Evolutionary conservation across 441 rosid genomes (phyloP), one percentile per base, ranked within the genome.

Genomic region (Hypseocharis bilobata): DNA sequence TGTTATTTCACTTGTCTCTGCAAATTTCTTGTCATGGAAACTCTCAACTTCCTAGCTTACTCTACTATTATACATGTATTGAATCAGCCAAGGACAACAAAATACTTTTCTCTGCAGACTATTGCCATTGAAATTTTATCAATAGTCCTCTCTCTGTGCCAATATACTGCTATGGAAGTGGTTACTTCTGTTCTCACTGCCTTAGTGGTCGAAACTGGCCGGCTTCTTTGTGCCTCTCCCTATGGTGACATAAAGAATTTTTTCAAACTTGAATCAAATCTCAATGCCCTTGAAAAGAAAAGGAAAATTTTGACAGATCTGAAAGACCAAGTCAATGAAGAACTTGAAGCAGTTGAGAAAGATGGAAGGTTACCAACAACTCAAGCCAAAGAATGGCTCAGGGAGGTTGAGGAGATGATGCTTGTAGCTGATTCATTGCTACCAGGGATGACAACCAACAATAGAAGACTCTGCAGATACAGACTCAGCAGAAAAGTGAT

Each of bases 251-350:
- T n/a, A n/a, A 30, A 30, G 34, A 30, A 30, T 7, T 30, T 30
- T 7, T 30, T 65, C 47, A 64, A 58, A 30, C 66, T 75, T 72
- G 58, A 75, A 27, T 70, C 74, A 3, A 75, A 75, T 69, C 32
- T 67, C 54, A 70, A 38, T 0, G 32, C 63, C 58, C 17, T 52
- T 59, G 42, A 78, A 49, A 62, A 67, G 10, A 75, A 70, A 30
- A 44, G 57, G 58, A 6, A 25, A 22, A 49, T 25, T 51, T 72
- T 78, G 29, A 47, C 8, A 11, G 69, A 71, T 20, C 70, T 66
- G 17, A 61, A 58, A 19, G 40, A 52, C 62, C 61, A 67, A 17
- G 60, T 70, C 47, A 25, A 49, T 1, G 19, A 58, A 52, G 71
- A 63, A 23, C 57, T 75, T 52, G 60, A 56, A 52, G 47, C 56